Evolutionary conservation across 1,284 basidiomycete genomes (phyloP).

Genomic region (Fomitopsis betulina): DNA sequence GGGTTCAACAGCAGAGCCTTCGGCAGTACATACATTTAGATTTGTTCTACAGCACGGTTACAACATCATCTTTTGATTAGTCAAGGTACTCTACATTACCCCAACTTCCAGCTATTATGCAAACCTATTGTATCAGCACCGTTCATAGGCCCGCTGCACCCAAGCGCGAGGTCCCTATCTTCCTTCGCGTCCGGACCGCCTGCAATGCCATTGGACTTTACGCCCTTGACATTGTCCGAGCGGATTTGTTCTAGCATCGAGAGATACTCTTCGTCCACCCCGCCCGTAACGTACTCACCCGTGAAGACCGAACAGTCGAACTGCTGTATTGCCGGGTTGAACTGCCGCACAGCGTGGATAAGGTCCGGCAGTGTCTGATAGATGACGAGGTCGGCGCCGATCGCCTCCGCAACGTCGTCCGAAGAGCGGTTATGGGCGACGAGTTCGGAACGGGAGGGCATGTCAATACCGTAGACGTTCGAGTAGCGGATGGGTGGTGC

Average conservation of each 20-base stretch:
- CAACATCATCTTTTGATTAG: background rate
- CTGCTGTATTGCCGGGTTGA: conserved; percentile 75
- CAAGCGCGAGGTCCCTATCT: conserved; percentile 26
- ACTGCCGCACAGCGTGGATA: conserved; percentile 80
- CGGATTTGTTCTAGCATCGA: conserved; percentile 72
- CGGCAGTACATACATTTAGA: conserved; percentile 12
- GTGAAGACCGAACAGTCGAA: conserved; percentile 99
- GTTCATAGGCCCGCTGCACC: conserved; percentile 41
- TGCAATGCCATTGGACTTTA: conserved; percentile 29
- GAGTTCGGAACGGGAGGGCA: conserved; percentile 93
- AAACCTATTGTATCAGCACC: conserved; percentile 71
- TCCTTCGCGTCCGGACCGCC: conserved; percentile 15
- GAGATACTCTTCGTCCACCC: conserved; percentile 88
- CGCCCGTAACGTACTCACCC: conserved; percentile 95
- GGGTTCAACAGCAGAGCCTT: conserved; percentile 4
- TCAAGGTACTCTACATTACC: conserved; percentile 2
- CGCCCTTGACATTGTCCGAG: conserved; percentile 67
- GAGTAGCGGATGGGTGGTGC: conserved; percentile 94
- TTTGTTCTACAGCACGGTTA: background rate
- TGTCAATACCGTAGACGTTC: conserved; percentile 99
- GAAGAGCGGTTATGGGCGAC: conserved; percentile 85
- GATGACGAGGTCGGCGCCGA: conserved; percentile 96
- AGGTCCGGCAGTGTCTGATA: conserved; percentile 96
- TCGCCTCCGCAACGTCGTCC: conserved; percentile 75
- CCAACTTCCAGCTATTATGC: conserved; percentile 60